phyloP scores from a whole-genome alignment of 805 yeast species.

The Kazachstania africana region DNA sequence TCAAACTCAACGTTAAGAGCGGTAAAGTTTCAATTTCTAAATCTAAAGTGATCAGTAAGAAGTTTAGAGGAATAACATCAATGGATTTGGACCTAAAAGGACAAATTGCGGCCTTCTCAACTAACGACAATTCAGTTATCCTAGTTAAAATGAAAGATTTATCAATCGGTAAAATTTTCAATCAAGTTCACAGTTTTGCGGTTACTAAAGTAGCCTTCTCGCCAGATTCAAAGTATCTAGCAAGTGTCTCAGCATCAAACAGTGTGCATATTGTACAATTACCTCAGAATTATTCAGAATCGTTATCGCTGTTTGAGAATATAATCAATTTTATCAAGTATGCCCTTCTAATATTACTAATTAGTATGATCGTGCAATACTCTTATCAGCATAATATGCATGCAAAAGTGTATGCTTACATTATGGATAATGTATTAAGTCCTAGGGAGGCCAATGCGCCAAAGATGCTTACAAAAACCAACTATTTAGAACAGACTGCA shows the following conservation, averaged over 20 bases:
- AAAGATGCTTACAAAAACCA: neutral
- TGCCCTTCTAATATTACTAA: constrained; percentile 10
- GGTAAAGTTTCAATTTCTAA: constrained; percentile 17
- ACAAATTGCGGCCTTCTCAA: constrained; percentile 32
- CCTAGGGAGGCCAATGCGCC: neutral
- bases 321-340: constrained; percentile 11
- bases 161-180: constrained; percentile 36
- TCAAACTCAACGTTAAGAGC: constrained; percentile 17
- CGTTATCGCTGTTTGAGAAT: constrained; percentile 17
- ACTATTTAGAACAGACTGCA: constrained; percentile 6
- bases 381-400: constrained; percentile 15
- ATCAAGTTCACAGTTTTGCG: constrained; percentile 66
- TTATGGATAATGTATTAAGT: constrained; percentile 1
- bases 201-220: constrained; percentile 63
- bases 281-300: constrained; percentile 37
- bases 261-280: constrained; percentile 52
- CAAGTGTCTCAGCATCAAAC: constrained; percentile 70
- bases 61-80: constrained; percentile 47
- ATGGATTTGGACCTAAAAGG: constrained; percentile 30
- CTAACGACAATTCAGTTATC: constrained; percentile 51
- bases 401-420: constrained; percentile 6
- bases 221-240: constrained; percentile 52
- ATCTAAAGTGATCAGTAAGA: constrained; percentile 17
- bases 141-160: constrained; percentile 43
- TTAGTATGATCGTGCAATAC: constrained; percentile 15